A percentile compares a stretch with the other conserved stretches of the same genome.
Conservation (phyloP, 2,329 filamentous ascomycete genomes). For the Moelleriella libera region DNA sequence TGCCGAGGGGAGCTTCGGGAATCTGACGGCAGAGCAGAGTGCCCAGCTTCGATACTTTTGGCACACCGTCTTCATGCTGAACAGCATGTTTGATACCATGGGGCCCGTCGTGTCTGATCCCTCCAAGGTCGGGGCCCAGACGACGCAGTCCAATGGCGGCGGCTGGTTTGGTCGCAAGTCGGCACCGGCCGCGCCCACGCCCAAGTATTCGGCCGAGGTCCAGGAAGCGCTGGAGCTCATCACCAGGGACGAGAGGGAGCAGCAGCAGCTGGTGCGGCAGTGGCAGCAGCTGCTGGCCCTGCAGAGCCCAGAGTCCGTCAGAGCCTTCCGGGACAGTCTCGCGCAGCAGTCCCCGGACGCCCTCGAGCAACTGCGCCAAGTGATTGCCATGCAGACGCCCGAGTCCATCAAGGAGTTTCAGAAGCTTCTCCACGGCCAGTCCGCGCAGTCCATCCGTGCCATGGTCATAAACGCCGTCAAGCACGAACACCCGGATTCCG, state of each 20-base stretch:
- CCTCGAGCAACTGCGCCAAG: constrained; percentile 1
- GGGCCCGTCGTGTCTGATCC: not conserved
- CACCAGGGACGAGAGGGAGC: constrained; percentile 1
- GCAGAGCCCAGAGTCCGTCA: constrained; percentile 2
- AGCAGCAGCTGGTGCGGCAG: constrained; percentile 2
- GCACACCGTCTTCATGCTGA: constrained; percentile 9
- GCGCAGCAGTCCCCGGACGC: not conserved
- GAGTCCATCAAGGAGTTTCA: constrained; percentile 54
- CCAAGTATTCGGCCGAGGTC: not conserved
- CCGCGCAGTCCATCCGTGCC: constrained; percentile 1
- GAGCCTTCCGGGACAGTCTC: not conserved
- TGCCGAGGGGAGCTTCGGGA: constrained; percentile 7
- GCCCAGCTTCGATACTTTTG: constrained; percentile 11
- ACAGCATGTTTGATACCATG: constrained; percentile 3
- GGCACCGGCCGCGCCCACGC: not conserved
- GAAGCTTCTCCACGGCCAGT: constrained; percentile 61
- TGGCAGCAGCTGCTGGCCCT: constrained; percentile 3
- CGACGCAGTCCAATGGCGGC: not conserved
- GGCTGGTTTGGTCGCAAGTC: constrained; percentile 3
- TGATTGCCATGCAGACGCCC: not conserved
- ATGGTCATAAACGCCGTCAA: constrained; percentile 8
- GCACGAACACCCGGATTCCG: constrained; percentile 21
- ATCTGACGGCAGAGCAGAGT: constrained; percentile 10
- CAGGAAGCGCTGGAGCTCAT: constrained; percentile 4
- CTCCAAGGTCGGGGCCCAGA: not conserved